Percentiles rank a stretch among this genome's conserved stretches.
These are phyloP conservation scores for Hypoxylon cercidicola DNA, from an alignment of 495 filamentous ascomycete species.

Conservation along the genomic window DNA sequence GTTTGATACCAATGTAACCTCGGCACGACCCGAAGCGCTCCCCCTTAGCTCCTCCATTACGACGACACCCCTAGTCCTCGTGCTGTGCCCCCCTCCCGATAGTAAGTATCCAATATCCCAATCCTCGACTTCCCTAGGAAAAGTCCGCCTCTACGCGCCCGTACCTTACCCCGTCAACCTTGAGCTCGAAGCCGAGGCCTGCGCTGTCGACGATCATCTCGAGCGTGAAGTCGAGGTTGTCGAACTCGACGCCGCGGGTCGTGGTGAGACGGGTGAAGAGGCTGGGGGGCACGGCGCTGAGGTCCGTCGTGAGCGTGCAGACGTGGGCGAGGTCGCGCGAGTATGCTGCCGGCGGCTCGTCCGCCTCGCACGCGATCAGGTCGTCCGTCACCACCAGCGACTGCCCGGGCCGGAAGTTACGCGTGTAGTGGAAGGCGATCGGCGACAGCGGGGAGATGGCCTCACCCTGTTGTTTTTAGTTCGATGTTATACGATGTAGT, in stretches of 20 bases:
- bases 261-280: conserved; percentile 75
- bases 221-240: conserved; percentile 78
- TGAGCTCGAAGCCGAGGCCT: conserved; percentile 75
- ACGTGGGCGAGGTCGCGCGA: conserved; percentile 69
- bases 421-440: conserved; percentile 80
- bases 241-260: conserved; percentile 77
- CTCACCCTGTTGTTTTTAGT: conserved; percentile 61
- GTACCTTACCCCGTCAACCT: conserved; percentile 77
- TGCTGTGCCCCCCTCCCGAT: no score
- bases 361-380: conserved; percentile 74
- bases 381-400: conserved; percentile 76
- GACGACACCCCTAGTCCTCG: no score
- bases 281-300: conserved; percentile 72
- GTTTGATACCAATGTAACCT: not conserved
- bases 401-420: conserved; percentile 76
- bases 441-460: conserved; percentile 72
- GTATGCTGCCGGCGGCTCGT: conserved; percentile 69
- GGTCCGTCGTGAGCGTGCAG: conserved; percentile 79
- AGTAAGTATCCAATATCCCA: no score
- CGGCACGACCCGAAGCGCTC: not conserved
- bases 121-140: conserved; percentile 44
- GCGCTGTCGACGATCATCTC: conserved; percentile 81
- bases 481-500: not conserved
- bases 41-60: not conserved
- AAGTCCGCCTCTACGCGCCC: conserved; percentile 78